Evolutionary conservation across 2,329 filamentous ascomycete genomes (phyloP), one percentile per base, ranked within the genome.

Genomic region (Aspergillus costaricaensis): DNA sequence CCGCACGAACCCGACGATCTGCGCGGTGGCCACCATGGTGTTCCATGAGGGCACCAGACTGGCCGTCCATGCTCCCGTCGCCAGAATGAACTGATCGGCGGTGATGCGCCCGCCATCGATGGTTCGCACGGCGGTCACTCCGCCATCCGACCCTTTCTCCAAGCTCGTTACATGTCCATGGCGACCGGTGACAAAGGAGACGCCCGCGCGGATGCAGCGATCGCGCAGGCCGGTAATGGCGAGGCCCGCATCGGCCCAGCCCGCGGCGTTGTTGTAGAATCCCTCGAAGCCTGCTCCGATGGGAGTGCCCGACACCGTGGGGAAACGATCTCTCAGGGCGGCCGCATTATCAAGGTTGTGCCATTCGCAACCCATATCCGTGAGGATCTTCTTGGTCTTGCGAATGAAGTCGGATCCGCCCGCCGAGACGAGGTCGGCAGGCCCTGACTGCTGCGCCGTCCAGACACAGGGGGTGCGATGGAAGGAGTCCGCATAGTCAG

Each of bases 51-150:
- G 88, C 54, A 96, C 77, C 14, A 96, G 81, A 1, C 85, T 82
- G 2, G 88, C 85, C 1, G 89, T 91, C 93, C 92, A 96, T 2
- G 92, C 91, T 19, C 92, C 93, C 0, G 91, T 86, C 0, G 93
- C 91, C 2, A 94, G 81, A 50, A 96, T 81, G 27, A 90, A 88
- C 8, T 92, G 81, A 55, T 91, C 88, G 1, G 88, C 90, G 2
- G 74, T 75, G 5, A 90, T 65, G 5, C 71, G 74, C 14, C 71
- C 72, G 1, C 81, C 82, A 60, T 82, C 76, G 2, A 69, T 68
- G 2, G 88, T 77, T 8, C 76, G 78, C 25, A 80, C 89, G 25
- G 90, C 90, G 1, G 80, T 80, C 23, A 86, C 83, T 76, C 55
- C 74, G 63, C 77, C 65, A 44, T 67, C 62, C 2, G 66, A 7